phyloP scores from a whole-genome alignment of 768 basidiomycete species.

The Tubosaeta sp. region DNA sequence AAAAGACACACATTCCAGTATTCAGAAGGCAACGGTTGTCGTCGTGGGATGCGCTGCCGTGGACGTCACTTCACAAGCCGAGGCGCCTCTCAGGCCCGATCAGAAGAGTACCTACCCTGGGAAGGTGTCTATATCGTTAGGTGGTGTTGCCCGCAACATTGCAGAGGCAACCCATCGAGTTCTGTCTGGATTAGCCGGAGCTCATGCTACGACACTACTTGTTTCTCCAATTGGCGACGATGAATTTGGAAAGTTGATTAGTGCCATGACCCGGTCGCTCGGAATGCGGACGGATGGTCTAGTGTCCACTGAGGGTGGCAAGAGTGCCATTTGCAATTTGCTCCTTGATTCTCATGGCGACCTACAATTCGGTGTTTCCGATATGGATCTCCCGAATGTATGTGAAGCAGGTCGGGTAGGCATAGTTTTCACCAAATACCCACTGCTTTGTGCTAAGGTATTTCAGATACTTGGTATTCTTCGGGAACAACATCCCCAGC shows the following conservation, averaged over 20 bases:
- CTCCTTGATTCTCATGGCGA: slow-evolving; percentile 68
- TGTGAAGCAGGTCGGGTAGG: slow-evolving; percentile 45
- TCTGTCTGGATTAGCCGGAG: slow-evolving; percentile 31
- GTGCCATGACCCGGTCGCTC: slow-evolving; percentile 47
- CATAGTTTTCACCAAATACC: background rate
- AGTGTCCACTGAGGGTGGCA: slow-evolving; percentile 36
- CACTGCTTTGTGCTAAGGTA: background rate
- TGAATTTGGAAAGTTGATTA: slow-evolving; percentile 65
- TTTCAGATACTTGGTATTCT: slow-evolving; percentile 52
- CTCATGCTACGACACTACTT: slow-evolving; percentile 45
- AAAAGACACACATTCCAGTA: slow-evolving; percentile 4
- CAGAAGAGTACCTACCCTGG: slow-evolving; percentile 80
- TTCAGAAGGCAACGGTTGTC: slow-evolving; percentile 45
- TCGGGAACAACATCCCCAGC: slow-evolving; percentile 41
- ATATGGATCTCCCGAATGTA: slow-evolving; percentile 70
- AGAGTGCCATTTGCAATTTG: slow-evolving; percentile 85
- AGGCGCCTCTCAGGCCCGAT: slow-evolving; percentile 29
- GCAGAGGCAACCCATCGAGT: slow-evolving; percentile 83
- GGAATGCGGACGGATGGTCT: slow-evolving; percentile 86
- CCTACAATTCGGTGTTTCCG: slow-evolving; percentile 83
- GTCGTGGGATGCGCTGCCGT: slow-evolving; percentile 87
- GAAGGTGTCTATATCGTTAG: slow-evolving; percentile 62
- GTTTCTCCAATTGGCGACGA: slow-evolving; percentile 78
- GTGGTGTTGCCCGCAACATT: slow-evolving; percentile 94
- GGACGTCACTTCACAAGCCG: slow-evolving; percentile 69